Evolutionary conservation across 1,284 basidiomycete species (phyloP).

Genomic region (Xerocomus nothofagi): DNA sequence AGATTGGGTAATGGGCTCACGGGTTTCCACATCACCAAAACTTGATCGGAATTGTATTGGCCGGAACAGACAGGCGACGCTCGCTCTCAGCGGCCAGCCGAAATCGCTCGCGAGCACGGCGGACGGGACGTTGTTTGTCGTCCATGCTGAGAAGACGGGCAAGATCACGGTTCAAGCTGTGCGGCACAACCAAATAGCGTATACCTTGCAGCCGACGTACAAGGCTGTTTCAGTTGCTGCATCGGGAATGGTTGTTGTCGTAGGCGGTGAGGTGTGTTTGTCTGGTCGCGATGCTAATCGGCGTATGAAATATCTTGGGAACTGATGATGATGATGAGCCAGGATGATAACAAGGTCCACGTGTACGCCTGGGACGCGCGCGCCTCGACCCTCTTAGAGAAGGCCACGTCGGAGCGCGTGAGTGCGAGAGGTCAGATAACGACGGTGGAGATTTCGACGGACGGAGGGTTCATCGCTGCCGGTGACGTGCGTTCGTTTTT

Average conservation of each 20-base stretch:
- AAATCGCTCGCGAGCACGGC: slow-evolving; percentile 61
- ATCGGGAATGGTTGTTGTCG: slow-evolving; percentile 55
- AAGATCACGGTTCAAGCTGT: slow-evolving; percentile 64
- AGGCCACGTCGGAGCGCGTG: slow-evolving; percentile 64
- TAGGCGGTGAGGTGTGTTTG: slow-evolving; percentile 69
- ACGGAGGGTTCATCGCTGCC: slow-evolving; percentile 73
- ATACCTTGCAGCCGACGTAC: slow-evolving; percentile 54
- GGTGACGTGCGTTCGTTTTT: slow-evolving; percentile 65
- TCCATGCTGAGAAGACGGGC: slow-evolving; percentile 53
- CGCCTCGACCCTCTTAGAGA: slow-evolving; percentile 47
- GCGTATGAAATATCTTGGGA: not conserved
- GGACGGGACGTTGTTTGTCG: slow-evolving; percentile 69
- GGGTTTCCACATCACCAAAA: not conserved
- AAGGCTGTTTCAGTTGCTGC: slow-evolving; percentile 60
- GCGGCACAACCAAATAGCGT: slow-evolving; percentile 64
- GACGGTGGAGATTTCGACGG: slow-evolving; percentile 78
- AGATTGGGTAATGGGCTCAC: not conserved
- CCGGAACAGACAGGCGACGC: slow-evolving; percentile 45
- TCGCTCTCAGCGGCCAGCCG: slow-evolving; percentile 66
- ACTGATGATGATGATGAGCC: not conserved
- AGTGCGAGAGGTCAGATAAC: slow-evolving; percentile 61
- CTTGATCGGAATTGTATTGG: not conserved
- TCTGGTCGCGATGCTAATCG: not conserved
- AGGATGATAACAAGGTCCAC: slow-evolving; percentile 72
- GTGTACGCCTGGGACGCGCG: slow-evolving; percentile 73